A percentile compares a stretch with the other conserved stretches of the same genome.
Evolutionary conservation across 23 red algal species (phyloP).

Genomic region (Gracilaria gracilis): DNA sequence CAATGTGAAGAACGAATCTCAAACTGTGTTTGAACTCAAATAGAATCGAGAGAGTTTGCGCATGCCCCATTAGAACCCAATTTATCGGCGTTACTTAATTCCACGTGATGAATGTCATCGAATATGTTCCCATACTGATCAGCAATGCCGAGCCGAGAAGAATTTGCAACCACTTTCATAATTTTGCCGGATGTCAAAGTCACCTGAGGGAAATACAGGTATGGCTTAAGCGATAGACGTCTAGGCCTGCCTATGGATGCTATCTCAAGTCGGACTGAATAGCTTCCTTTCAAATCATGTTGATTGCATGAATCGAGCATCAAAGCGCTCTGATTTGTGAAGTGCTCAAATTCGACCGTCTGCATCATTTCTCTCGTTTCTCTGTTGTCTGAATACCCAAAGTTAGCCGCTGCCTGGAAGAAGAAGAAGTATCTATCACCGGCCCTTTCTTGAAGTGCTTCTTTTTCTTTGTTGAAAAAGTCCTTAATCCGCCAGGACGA

Average conservation of each 20-base stretch:
- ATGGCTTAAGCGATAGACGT: background rate
- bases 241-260: background rate
- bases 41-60: background rate
- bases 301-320: background rate
- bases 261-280: background rate
- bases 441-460: background rate
- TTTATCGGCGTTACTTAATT: background rate
- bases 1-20: too few species aligned
- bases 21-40: too few species aligned
- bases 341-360: background rate
- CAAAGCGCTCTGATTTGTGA: background rate
- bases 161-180: background rate
- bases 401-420: slow-evolving; percentile 31
- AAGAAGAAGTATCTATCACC: slow-evolving; percentile 15
- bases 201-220: background rate
- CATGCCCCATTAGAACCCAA: background rate
- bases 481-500: background rate
- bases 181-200: slow-evolving; percentile 8
- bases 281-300: background rate
- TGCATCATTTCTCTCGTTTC: background rate
- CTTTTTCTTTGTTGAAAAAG: background rate
- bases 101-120: background rate
- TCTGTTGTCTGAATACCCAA: background rate
- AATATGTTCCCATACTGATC: background rate
- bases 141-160: slow-evolving; percentile 10